Conservation (phyloP, 2,329 filamentous ascomycete species). For the Colletotrichum destructivum region DNA sequence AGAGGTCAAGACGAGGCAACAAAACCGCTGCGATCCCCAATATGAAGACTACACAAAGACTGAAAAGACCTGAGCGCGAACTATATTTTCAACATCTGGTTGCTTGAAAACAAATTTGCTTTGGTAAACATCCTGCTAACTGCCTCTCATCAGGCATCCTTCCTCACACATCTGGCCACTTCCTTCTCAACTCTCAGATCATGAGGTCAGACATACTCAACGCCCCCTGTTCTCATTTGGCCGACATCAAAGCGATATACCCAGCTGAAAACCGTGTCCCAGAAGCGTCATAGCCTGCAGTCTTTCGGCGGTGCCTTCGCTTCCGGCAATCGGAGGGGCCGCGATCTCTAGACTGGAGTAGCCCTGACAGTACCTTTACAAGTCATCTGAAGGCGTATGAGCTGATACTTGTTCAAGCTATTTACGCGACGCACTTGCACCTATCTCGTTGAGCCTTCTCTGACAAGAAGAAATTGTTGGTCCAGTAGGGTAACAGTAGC, state of each 20-base stretch:
- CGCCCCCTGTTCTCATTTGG: neutral
- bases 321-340: too few relatives aligned
- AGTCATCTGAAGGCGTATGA: neutral
- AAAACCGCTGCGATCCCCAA: constrained; percentile 67
- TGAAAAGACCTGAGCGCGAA: constrained; percentile 82
- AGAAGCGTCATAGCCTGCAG: neutral
- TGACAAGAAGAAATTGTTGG: too few relatives aligned
- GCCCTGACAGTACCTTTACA: too few relatives aligned
- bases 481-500: too few relatives aligned
- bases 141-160: constrained; percentile 2
- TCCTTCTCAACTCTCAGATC: constrained; percentile 9
- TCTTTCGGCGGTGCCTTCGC: neutral
- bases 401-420: neutral
- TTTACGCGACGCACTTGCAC: neutral
- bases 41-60: constrained; percentile 69
- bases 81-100: constrained; percentile 3
- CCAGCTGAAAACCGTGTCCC: neutral
- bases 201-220: constrained; percentile 13
- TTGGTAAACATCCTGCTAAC: neutral
- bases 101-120: neutral
- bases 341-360: too few relatives aligned
- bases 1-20: constrained; percentile 45
- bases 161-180: constrained; percentile 8
- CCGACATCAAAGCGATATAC: neutral
- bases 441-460: too few relatives aligned